Base-by-base conservation (phyloP, 441 rosid species). In the Brassica balearica region DNA sequence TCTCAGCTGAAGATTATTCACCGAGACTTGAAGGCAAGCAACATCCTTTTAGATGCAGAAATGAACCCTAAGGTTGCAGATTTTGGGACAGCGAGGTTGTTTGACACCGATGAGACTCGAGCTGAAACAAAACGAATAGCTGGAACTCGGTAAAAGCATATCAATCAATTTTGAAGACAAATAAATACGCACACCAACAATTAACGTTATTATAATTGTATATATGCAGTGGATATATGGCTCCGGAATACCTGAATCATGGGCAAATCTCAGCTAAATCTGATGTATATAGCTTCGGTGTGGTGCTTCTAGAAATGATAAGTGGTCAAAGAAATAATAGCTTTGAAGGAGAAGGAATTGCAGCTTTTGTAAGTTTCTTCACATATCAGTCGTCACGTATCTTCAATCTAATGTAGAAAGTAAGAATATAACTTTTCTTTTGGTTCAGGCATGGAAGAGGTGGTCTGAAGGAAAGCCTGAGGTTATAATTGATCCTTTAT, bases 1-100 rank as follows among this genome's bases (percentile, higher is more conserved):
- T 80, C 82, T 55, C 75, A 75, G 25, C 51, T 80, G 62, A 69
- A 69, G 72, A 70, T 80, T 64, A 75, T 75, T 69, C 83, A 80
- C 63, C 23, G 71, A 11, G 77, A 74, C 65, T 34, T 74, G 71
- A 74, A 74, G 38, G 58, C 77, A 0, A 55, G 77, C 41, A 74
- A 74, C 56, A 74, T 74, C 8, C 65, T 73, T 48, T 11, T 73
- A 51, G 77, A 73, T 32, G 69, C 53, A 10, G 77, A 73, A 64
- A 74, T 74, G 77, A 74, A 65, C 53, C 69, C 77, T 2, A 74
- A 74, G 12, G 71, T 74, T 27, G 68, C 77, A 48, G 77, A 74
- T 9, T 74, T 74, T 38, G 79, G 79, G 36, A 75, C 71, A 3
- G 79, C 79, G 1, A 75, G 79, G 32, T 15, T 75, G 59, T 75